phyloP scores from a whole-genome alignment of 2,329 filamentous ascomycete genomes.

The Ceratocystis destructans region DNA sequence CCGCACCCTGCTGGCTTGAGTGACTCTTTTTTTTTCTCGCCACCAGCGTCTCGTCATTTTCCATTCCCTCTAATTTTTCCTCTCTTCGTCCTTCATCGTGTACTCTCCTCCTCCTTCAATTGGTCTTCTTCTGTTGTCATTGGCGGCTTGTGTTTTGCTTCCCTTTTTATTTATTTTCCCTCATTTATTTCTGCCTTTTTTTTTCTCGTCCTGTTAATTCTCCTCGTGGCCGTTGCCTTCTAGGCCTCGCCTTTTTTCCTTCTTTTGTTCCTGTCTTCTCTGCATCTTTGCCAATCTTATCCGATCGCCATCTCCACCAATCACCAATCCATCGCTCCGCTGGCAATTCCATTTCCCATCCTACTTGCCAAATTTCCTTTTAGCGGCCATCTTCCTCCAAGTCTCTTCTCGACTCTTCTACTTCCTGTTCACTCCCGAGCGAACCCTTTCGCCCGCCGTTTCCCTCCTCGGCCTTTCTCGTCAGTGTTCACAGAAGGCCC shows the following conservation, averaged over 20 bases:
- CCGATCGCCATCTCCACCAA: background rate
- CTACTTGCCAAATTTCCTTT: constrained; percentile 1
- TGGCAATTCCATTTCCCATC: background rate
- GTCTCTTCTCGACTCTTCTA: background rate
- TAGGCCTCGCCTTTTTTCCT: background rate
- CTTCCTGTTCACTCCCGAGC: background rate
- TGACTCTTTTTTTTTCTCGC: background rate
- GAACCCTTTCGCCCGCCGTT: background rate
- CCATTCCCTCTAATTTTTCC: background rate
- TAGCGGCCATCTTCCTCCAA: background rate
- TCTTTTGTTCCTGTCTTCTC: background rate
- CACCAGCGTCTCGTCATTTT: background rate
- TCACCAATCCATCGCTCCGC: background rate
- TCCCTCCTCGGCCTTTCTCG: background rate
- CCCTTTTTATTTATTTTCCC: constrained; percentile 1
- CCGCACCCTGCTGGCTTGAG: background rate
- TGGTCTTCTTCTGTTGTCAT: background rate
- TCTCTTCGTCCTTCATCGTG: background rate
- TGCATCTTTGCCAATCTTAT: constrained; percentile 2
- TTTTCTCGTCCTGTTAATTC: constrained; percentile 2
- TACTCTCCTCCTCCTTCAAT: background rate
- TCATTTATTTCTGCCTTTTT: background rate
- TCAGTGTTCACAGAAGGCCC: background rate
- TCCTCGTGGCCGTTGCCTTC: background rate
- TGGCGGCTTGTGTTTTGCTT: background rate